Evolutionary conservation across 495 filamentous ascomycete genomes (phyloP).

Genomic region (Penicillium bialowiezense): DNA sequence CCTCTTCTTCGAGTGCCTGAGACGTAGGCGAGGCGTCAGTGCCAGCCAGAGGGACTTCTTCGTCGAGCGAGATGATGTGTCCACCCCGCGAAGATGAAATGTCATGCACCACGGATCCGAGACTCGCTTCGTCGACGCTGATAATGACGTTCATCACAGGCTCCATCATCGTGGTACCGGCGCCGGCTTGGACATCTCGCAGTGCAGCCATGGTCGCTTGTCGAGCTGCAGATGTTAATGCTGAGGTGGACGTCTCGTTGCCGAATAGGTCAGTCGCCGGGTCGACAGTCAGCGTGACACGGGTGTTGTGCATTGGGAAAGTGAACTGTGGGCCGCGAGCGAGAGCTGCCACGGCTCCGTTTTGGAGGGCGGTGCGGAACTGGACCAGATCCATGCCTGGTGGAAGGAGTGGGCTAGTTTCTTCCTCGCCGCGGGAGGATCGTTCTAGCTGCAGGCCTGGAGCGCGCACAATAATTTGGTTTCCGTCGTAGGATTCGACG

Average conservation of each 20-base stretch:
- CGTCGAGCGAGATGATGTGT: constrained; percentile 76
- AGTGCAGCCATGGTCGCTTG: constrained; percentile 67
- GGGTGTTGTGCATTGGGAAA: constrained; percentile 70
- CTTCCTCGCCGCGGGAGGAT: constrained; percentile 34
- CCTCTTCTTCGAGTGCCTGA: constrained; percentile 18
- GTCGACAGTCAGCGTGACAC: constrained; percentile 67
- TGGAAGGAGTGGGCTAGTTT: constrained; percentile 46
- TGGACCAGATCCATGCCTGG: constrained; percentile 53
- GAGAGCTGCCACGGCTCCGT: constrained; percentile 80
- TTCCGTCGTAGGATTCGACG: constrained; percentile 42
- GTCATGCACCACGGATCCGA: constrained; percentile 89
- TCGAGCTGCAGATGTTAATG: constrained; percentile 74
- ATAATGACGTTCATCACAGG: constrained; percentile 88
- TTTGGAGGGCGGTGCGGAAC: constrained; percentile 64
- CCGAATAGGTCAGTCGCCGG: constrained; percentile 62
- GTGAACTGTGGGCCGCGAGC: constrained; percentile 75
- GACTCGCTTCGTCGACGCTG: constrained; percentile 72
- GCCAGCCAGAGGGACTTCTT: constrained; percentile 44
- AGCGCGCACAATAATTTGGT: constrained; percentile 57
- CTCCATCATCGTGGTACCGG: constrained; percentile 71
- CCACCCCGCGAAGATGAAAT: constrained; percentile 80
- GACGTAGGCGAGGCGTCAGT: constrained; percentile 18
- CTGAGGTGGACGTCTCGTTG: constrained; percentile 63
- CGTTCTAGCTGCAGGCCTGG: constrained; percentile 41
- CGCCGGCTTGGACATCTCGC: constrained; percentile 37